Percentiles rank a stretch among this genome's conserved stretches.
These are phyloP conservation scores for Pestalotiopsis sp. DNA, from an alignment of 2,329 filamentous ascomycete species.

Conservation along the genomic window DNA sequence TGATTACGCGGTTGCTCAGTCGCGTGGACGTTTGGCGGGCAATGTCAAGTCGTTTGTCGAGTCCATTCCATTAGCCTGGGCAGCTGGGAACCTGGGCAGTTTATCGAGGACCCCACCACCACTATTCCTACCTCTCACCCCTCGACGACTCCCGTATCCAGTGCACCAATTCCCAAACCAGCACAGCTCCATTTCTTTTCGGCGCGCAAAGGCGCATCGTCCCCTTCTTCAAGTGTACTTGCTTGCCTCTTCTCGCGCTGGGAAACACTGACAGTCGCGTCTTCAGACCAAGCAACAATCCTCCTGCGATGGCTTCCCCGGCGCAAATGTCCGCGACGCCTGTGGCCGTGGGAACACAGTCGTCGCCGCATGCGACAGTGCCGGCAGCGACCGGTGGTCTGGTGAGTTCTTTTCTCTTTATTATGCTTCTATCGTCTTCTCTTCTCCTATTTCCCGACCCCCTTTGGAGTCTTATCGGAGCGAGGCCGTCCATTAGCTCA, in stretches of 20 bases:
- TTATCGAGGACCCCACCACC: background rate
- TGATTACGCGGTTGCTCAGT: background rate
- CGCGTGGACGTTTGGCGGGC: background rate
- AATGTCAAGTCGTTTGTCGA: background rate
- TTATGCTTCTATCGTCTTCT: background rate
- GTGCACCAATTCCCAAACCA: background rate
- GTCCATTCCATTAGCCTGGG: background rate
- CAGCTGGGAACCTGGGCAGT: background rate
- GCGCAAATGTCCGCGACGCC: background rate
- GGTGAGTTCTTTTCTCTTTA: constrained; percentile 7
- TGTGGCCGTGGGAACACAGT: background rate
- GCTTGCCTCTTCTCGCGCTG: background rate
- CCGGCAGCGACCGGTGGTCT: constrained; percentile 9
- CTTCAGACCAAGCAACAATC: background rate
- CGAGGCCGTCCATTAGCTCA: background rate
- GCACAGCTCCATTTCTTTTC: background rate
- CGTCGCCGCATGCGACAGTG: constrained; percentile 11
- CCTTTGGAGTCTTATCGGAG: background rate
- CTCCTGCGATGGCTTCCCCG: constrained; percentile 11
- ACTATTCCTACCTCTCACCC: background rate
- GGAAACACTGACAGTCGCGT: background rate
- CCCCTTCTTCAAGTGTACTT: background rate
- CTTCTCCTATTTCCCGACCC: background rate
- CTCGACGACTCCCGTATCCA: background rate
- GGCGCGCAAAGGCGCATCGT: background rate